Evolutionary conservation across 176 grass and related monocot genomes (phyloP).

Genomic region (Echinochloa phyllopogon): DNA sequence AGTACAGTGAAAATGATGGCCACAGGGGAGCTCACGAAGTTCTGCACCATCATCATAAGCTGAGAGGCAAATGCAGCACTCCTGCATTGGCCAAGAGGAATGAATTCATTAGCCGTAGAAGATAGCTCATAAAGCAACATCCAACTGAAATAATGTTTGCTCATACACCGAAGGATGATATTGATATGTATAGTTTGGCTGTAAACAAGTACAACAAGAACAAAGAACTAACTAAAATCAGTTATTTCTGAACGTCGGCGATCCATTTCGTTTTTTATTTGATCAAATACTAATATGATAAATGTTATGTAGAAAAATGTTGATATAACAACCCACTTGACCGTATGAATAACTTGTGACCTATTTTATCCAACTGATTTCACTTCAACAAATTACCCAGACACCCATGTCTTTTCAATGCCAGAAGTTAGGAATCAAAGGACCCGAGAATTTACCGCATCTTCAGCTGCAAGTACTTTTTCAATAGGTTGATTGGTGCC

Average conservation of each 20-base stretch:
- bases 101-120: neutral
- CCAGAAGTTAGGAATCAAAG: neutral
- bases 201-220: neutral
- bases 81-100: constrained; percentile 45
- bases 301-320: neutral
- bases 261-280: neutral
- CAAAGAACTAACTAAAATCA: neutral
- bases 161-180: neutral
- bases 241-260: neutral
- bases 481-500: constrained; percentile 68
- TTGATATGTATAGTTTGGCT: neutral
- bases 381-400: neutral
- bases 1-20: constrained; percentile 73
- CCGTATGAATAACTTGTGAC: neutral
- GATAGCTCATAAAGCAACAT: neutral
- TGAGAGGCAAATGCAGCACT: constrained; percentile 79
- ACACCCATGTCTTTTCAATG: neutral
- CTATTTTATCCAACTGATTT: constrained; percentile 11
- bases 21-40: constrained; percentile 73
- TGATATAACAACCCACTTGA: neutral
- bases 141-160: neutral
- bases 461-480: constrained; percentile 68
- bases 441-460: constrained; percentile 67
- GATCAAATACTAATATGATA: neutral
- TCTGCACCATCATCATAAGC: constrained; percentile 73